A percentile compares a stretch with the other conserved stretches of the same genome.
Conservation (phyloP, 306 rosid species). For the Lablab purpureus region DNA sequence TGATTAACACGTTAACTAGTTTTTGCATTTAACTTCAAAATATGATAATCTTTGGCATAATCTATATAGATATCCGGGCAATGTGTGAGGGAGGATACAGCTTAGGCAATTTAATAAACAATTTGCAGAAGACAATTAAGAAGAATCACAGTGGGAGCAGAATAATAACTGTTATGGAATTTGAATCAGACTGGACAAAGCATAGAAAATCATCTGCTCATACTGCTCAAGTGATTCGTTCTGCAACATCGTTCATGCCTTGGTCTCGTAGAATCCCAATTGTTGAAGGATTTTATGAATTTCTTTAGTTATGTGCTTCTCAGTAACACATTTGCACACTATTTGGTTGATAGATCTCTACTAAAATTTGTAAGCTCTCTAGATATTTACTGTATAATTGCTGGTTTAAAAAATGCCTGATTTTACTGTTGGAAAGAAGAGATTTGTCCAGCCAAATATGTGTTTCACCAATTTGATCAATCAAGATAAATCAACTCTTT, state of each 20-base stretch:
- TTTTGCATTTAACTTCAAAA: conserved; percentile 10
- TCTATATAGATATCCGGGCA: conserved; percentile 60
- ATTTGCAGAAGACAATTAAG: conserved; percentile 40
- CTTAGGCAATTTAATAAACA: conserved; percentile 49
- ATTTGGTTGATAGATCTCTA: conserved; percentile 48
- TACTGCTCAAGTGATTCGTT: conserved; percentile 77
- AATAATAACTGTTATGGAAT: conserved; percentile 77
- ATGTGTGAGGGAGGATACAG: conserved; percentile 66
- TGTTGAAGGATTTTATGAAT: conserved; percentile 80
- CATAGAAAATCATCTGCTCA: conserved; percentile 77
- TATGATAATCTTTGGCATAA: conserved; percentile 9
- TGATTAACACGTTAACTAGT: conserved; percentile 3
- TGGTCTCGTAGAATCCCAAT: conserved; percentile 96
- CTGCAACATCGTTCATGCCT: conserved; percentile 82
- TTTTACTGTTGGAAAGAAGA: conserved; percentile 74
- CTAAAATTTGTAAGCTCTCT: conserved; percentile 39
- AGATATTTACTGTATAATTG: conserved; percentile 44
- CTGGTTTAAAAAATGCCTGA: conserved; percentile 59
- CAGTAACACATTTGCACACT: conserved; percentile 34
- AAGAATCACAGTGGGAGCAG: conserved; percentile 54
- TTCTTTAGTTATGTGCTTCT: conserved; percentile 54
- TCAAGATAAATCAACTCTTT: conserved; percentile 55
- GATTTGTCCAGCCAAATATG: conserved; percentile 65
- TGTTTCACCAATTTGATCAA: conserved; percentile 60
- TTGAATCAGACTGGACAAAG: conserved; percentile 78